These are phyloP conservation scores for Neurospora sp. DNA, from an alignment of 2,329 filamentous ascomycete species.

Conservation along the genomic window DNA sequence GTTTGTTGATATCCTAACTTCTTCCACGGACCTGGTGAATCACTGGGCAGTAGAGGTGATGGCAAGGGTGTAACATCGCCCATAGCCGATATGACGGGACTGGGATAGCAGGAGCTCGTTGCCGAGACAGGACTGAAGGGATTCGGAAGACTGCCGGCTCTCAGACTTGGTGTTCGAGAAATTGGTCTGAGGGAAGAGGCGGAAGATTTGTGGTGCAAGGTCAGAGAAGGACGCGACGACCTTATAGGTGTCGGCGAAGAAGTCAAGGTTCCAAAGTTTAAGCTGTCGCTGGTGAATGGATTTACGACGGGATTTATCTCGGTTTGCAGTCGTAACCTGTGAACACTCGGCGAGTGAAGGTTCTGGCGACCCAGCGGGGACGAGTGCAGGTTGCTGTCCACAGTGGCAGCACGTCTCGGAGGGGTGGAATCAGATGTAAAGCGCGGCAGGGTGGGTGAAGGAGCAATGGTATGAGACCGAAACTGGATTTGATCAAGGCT, in stretches of 20 bases:
- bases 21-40: conserved; percentile 60
- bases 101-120: conserved; percentile 59
- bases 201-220: conserved; percentile 31
- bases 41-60: conserved; percentile 58
- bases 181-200: conserved; percentile 39
- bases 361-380: conserved; percentile 6
- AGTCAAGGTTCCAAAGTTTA: conserved; percentile 2
- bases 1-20: conserved; percentile 40
- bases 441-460: conserved; percentile 19
- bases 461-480: conserved; percentile 21
- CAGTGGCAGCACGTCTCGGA: neutral
- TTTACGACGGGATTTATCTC: conserved; percentile 14
- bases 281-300: conserved; percentile 11
- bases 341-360: conserved; percentile 2
- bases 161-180: conserved; percentile 52
- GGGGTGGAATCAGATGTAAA: neutral
- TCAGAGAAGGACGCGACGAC: conserved; percentile 9
- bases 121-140: conserved; percentile 42
- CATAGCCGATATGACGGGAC: conserved; percentile 66
- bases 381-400: conserved; percentile 1
- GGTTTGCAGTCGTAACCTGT: conserved; percentile 12
- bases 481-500: conserved; percentile 15
- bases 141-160: conserved; percentile 39
- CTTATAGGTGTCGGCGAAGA: conserved; percentile 15
- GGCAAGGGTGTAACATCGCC: conserved; percentile 70